Percentiles rank a stretch among this genome's conserved stretches.
Conservation (phyloP, 176 grass and related monocot species). For the Hsuehochloa calcarea region DNA sequence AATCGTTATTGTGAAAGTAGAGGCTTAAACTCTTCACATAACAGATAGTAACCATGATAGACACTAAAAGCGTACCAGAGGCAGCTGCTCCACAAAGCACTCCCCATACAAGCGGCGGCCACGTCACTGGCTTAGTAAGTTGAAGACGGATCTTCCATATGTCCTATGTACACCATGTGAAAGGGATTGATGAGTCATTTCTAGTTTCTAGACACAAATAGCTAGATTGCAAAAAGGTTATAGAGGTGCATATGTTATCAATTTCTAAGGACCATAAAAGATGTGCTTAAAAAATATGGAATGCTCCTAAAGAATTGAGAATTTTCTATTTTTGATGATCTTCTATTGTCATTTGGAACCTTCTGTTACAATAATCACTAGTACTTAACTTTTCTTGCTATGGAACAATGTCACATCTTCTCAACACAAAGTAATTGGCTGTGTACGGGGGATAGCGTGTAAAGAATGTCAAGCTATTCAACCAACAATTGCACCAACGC, state of each 20-base stretch:
- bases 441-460: neutral
- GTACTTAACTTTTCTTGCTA: neutral
- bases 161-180: constrained; percentile 49
- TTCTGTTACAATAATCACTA: neutral
- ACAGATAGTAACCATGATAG: neutral
- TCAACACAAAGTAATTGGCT: neutral
- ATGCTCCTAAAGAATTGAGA: neutral
- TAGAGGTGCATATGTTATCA: neutral
- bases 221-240: neutral
- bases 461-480: neutral
- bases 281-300: neutral
- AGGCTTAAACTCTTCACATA: neutral
- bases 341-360: neutral
- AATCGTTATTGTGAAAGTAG: neutral
- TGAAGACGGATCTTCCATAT: constrained; percentile 99
- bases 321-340: neutral
- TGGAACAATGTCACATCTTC: neutral
- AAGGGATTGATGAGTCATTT: neutral
- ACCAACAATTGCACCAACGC: neutral
- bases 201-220: neutral
- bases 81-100: constrained; percentile 93
- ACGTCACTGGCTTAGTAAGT: constrained; percentile 96
- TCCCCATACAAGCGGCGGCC: constrained; percentile 96
- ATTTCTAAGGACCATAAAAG: neutral
- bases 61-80: constrained; percentile 55